Evolutionary conservation across 2,329 filamentous ascomycete species (phyloP), one percentile per base, ranked within the genome.

Genomic region (Arthrobotrys entomopaga): DNA sequence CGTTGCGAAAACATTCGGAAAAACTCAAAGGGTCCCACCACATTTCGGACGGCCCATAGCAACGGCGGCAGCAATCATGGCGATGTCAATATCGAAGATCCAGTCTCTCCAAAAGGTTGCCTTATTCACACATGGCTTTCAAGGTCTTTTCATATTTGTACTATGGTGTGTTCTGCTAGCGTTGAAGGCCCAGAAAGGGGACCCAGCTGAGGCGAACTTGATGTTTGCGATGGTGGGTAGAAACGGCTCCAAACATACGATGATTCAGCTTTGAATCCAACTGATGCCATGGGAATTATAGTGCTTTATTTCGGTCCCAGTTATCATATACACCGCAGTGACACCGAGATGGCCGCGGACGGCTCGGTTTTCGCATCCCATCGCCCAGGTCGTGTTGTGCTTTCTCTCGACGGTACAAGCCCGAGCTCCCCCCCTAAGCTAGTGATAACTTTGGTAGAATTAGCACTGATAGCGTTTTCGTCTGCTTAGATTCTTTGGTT

Each of bases 291-390:
- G 2, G 34, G 8, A n/a, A 53, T 26, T 54, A 61, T 71, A 90
- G 88, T 89, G 87, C 81, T 90, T 90, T 82, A 81, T 90, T 34
- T 85, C 86, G 15, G 83, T 89, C 53, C 87, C 87, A 0, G 87
- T 87, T 50, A 88, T 88, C 83, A 84, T 90, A 73, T 91, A 87
- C 81, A 83, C 90, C 56, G 84, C 86, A 77, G 87, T 89, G 84
- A 86, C 87, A 2, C 88, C 88, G 48, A 84, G 88, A 61, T 90
- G 87, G 80, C 84, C 85, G 54, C 85, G 88, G 76, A 88, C 88
- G 3, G 84, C 86, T 64, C 86, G 84, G 76, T 83, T 88, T 61
- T 88, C 88, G 58, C 83, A 89, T 70, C 87, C 88, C 1, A 85
- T 87, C 77, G 88, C 84, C 73, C 87, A 90, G 84, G 81, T 87